Evolutionary conservation across 2,329 filamentous ascomycete species (phyloP).

Genomic region (Fusarium buxicola): DNA sequence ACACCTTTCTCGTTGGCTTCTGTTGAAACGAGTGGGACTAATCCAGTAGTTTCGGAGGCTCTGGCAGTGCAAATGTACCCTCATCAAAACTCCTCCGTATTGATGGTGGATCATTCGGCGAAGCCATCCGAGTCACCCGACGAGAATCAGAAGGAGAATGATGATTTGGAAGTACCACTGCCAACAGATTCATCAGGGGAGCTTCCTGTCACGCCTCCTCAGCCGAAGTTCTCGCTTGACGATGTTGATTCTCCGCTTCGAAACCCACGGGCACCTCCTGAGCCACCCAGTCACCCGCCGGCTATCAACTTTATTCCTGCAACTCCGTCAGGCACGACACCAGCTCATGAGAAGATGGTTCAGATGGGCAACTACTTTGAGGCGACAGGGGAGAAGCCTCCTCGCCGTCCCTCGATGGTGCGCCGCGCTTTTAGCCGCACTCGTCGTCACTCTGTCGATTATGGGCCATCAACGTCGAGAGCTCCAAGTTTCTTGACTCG

Average conservation of each 20-base stretch:
- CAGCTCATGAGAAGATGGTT: slow-evolving; percentile 63
- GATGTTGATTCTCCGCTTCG: slow-evolving; percentile 71
- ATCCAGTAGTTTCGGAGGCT: slow-evolving; percentile 71
- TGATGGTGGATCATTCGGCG: slow-evolving; percentile 68
- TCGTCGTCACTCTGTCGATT: slow-evolving; percentile 58
- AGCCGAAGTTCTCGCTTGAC: slow-evolving; percentile 60
- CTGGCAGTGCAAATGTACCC: slow-evolving; percentile 71
- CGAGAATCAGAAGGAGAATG: slow-evolving; percentile 42
- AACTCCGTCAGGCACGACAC: slow-evolving; percentile 70
- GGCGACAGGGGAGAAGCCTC: slow-evolving; percentile 58
- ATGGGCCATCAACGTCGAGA: slow-evolving; percentile 55
- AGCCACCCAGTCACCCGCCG: slow-evolving; percentile 58
- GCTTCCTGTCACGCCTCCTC: slow-evolving; percentile 64
- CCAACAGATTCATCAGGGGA: slow-evolving; percentile 54
- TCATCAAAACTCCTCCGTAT: slow-evolving; percentile 72
- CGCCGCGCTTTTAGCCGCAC: slow-evolving; percentile 65
- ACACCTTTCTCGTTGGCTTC: slow-evolving; percentile 73
- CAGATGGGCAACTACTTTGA: slow-evolving; percentile 67
- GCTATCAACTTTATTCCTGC: slow-evolving; percentile 71
- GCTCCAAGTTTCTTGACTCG: slow-evolving; percentile 59
- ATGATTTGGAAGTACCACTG: slow-evolving; percentile 41
- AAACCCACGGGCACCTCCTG: slow-evolving; percentile 70
- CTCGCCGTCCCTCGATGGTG: slow-evolving; percentile 62
- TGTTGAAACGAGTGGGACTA: slow-evolving; percentile 71
- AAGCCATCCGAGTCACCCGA: slow-evolving; percentile 62